A percentile compares a stretch with the other conserved stretches of the same genome.
These are phyloP conservation scores for Trypanosoma congolense DNA, from an alignment of 208 protist species.

Conservation along the genomic window DNA sequence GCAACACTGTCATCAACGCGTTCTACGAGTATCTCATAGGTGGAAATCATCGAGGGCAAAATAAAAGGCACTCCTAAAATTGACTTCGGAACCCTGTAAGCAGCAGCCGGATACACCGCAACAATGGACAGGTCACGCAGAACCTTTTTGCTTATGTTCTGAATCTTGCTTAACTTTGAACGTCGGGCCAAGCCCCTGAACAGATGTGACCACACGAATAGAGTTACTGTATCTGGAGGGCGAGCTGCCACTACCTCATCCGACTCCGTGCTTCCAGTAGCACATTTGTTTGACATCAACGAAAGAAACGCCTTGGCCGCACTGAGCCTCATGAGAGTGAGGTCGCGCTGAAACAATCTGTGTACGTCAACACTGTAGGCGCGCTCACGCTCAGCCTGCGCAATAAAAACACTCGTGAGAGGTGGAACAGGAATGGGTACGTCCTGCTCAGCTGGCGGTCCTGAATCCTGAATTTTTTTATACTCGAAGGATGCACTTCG, in stretches of 20 bases:
- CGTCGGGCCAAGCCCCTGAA: slow-evolving; percentile 90
- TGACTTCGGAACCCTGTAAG: slow-evolving; percentile 56
- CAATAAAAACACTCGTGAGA: slow-evolving; percentile 91
- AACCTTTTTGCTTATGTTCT: slow-evolving; percentile 62
- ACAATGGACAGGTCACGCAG: slow-evolving; percentile 58
- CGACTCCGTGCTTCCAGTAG: neutral
- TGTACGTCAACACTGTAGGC: slow-evolving; percentile 87
- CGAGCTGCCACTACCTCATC: slow-evolving; percentile 10
- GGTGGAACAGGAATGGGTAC: slow-evolving; percentile 88
- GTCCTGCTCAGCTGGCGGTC: slow-evolving; percentile 89
- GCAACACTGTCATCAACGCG: slow-evolving; percentile 46
- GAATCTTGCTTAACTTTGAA: slow-evolving; percentile 82
- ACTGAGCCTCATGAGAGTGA: slow-evolving; percentile 80
- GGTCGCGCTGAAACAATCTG: slow-evolving; percentile 88
- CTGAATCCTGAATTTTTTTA: slow-evolving; percentile 25
- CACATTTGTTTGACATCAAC: slow-evolving; percentile 50
- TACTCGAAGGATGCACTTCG: slow-evolving; percentile 63
- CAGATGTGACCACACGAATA: slow-evolving; percentile 29
- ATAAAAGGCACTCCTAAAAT: slow-evolving; percentile 58
- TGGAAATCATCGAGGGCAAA: slow-evolving; percentile 57
- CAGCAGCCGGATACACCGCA: slow-evolving; percentile 39
- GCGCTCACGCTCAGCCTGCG: slow-evolving; percentile 90
- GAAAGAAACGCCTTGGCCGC: slow-evolving; percentile 87
- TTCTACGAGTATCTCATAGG: slow-evolving; percentile 55
- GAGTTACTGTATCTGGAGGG: neutral